A percentile compares a stretch with the other conserved stretches of the same genome.
phyloP scores from a whole-genome alignment of 495 filamentous ascomycete species.

The Margaritispora aquatica region DNA sequence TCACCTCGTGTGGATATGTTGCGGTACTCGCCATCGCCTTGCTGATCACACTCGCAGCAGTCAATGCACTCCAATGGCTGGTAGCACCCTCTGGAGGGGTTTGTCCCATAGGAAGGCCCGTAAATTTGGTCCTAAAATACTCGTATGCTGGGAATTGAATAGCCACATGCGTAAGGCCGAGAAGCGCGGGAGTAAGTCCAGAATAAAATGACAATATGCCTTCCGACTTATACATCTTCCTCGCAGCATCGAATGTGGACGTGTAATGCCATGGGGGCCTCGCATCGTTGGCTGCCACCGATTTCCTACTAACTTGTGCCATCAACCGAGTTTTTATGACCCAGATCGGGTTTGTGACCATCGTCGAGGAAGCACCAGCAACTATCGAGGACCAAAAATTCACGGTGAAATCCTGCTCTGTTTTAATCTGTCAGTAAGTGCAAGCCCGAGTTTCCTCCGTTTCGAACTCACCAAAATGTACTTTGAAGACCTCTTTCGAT shows the following conservation, averaged over 20 bases:
- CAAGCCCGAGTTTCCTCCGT: not conserved
- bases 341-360: conserved; percentile 99
- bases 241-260: conserved; percentile 79
- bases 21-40: conserved; percentile 92
- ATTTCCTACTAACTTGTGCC: conserved; percentile 61
- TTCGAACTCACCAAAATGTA: conserved; percentile 49
- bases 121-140: conserved; percentile 84
- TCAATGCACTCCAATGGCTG: conserved; percentile 66
- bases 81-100: conserved; percentile 48
- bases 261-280: conserved; percentile 83
- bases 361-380: conserved; percentile 85
- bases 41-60: conserved; percentile 85
- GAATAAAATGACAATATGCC: conserved; percentile 92
- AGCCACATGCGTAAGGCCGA: conserved; percentile 91
- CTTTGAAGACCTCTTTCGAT: conserved; percentile 65
- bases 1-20: conserved; percentile 96
- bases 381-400: conserved; percentile 75
- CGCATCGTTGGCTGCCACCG: conserved; percentile 41
- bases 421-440: conserved; percentile 23
- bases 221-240: conserved; percentile 90
- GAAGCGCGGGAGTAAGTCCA: conserved; percentile 82
- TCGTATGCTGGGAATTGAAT: conserved; percentile 98
- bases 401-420: conserved; percentile 20
- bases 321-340: conserved; percentile 98
- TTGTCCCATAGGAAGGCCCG: conserved; percentile 76